Evolutionary conservation across 129 eudicot genomes (phyloP), one percentile per base, ranked within the genome.

Genomic region (Flaveria trinervia): DNA sequence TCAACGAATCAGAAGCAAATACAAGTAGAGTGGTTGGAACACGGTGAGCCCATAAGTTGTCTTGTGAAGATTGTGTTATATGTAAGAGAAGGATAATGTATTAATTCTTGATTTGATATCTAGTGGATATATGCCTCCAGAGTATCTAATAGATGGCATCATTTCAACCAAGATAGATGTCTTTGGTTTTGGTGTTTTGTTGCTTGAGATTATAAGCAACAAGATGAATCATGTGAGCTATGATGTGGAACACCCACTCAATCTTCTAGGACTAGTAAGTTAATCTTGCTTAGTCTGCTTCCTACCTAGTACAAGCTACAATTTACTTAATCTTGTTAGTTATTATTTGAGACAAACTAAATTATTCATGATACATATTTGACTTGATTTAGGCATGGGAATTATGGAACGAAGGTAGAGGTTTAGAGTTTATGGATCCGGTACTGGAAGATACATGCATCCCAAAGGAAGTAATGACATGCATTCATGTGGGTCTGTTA

Each of bases 1-100:
- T 15, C 17, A 48, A 74, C 2, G 76, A 80, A 45, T 74, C 80
- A 4, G 66, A 80, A 67, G 71, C 80, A 80, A 81, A 69, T 70
- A 75, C 85, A 36, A 70, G 56, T 14, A 49, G 77, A 76, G 81
- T 81, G 11, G 81, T 75, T 75, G 85, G 85, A 70, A 81, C 81
- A n/a, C 71, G 65, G 85, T 76, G 16, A 68, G 72, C 54, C 73
- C 55, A 30, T 46, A 59, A 81, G 39, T 28, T 43, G 4, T 56
- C 2, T 33, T 66, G 9, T 65, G 48, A 36, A 0, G 1, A 65
- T 16, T 16, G 14, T 16, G 5, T 4, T 62, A 30, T 11, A 9
- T 22, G 23, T 23, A 23, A 0, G 15, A 22, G 2, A 30, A 30
- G 1, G 15, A 16, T 65, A 33, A 36, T 7, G 1, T 36, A n/a